A percentile compares a stretch with the other conserved stretches of the same genome.
Conservation (phyloP, 768 basidiomycete genomes). For the Austroboletus eburneus region DNA sequence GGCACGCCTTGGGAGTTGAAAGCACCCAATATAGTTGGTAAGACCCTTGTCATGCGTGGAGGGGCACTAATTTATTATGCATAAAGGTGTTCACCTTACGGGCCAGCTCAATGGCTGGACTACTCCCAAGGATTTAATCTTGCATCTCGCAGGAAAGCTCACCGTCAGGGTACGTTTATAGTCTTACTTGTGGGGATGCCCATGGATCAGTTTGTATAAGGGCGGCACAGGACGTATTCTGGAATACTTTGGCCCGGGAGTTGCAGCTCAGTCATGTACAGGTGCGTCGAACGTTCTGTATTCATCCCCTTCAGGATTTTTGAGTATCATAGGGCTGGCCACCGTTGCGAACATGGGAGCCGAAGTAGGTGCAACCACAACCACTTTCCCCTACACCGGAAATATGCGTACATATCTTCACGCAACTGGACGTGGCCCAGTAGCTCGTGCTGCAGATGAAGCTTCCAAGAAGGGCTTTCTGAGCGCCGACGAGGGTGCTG, state of each 20-base stretch:
- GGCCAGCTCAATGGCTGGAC: conserved; percentile 89
- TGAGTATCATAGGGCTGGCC: conserved; percentile 58
- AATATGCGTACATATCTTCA: conserved; percentile 87
- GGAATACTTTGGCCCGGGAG: conserved; percentile 96
- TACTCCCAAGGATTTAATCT: conserved; percentile 93
- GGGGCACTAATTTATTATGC: neutral
- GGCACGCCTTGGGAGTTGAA: conserved; percentile 98
- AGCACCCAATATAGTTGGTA: conserved; percentile 80
- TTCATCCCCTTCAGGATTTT: neutral
- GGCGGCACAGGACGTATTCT: conserved; percentile 95
- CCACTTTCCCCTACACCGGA: conserved; percentile 92
- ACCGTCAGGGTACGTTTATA: conserved; percentile 73
- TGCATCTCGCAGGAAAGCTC: conserved; percentile 89
- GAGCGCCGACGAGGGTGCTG: conserved; percentile 76
- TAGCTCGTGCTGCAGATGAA: conserved; percentile 81
- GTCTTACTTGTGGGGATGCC: neutral
- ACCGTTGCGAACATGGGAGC: conserved; percentile 99
- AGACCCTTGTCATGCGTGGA: conserved; percentile 15
- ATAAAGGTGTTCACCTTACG: conserved; percentile 76
- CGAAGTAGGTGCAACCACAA: conserved; percentile 99
- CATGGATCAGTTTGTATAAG: conserved; percentile 36
- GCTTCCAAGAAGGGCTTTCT: conserved; percentile 80
- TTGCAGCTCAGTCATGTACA: conserved; percentile 86
- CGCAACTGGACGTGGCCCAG: conserved; percentile 84
- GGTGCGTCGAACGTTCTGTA: conserved; percentile 39